Base-by-base conservation (phyloP, 2,329 filamentous ascomycete genomes). In the Diaporthe sp. region DNA sequence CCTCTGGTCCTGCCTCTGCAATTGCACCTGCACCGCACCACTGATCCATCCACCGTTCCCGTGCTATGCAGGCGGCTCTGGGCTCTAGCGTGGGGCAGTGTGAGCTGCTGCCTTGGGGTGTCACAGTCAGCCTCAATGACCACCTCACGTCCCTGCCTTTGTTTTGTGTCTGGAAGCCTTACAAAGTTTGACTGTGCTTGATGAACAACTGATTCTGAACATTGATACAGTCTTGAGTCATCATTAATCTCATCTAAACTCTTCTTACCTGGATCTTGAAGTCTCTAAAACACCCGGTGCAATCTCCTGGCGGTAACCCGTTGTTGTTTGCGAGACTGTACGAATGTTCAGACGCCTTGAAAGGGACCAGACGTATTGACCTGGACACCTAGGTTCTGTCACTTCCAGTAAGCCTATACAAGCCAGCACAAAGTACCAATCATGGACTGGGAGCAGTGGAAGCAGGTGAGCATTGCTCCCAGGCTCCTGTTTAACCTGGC, bases 101-200 rank as follows among this genome's bases (percentile, higher is more conserved):
- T 62, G 28, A 46, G 58, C 58, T 73, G 71, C 71, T 73, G 58
- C 58, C 58, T 73, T 73, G 37, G 53, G 39, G 37, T 71, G 53
- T 44, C 25, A 34, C 39, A 44, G 70, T 61, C 31, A 55, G 46
- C 46, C 46, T 22, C 42, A 62, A 15, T n/a, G 22, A 31, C 46
- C 46, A 62, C 58, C 46, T 44, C n/a, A 34, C 34, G 22, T n/a
- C 39, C 22, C 55, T 31, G 34, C 9, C 65, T 55, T 28, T 42
- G n/a, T 25, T 25, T 2, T 53, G 15, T 9, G 13, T 17, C 65
- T 39, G 65, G 10, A 31, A 15, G 65, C 65, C 65, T 53, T 68
- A 8, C 31, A 31, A 55, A 39, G 3, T 25, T 53, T 53, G 22
- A 70, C 13, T 22, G 34, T 51, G 15, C n/a, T 39, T 53, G 15